A percentile compares a stretch with the other conserved stretches of the same genome.
Conservation (phyloP, 495 filamentous ascomycete genomes). For the Penicillium salamii region DNA sequence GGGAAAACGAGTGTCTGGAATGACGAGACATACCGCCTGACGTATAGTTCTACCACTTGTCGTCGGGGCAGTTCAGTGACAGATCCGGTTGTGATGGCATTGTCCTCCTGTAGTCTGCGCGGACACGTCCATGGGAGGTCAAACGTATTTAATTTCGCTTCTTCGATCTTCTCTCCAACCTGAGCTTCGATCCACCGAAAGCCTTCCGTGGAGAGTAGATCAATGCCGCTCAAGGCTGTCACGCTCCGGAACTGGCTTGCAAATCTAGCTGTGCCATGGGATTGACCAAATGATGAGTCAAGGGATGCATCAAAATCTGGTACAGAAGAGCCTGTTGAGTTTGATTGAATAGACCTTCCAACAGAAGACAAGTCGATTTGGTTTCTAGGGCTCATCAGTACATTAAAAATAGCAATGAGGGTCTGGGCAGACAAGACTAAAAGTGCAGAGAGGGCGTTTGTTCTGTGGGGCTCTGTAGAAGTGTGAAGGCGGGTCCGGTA, state of each 20-base stretch:
- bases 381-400: too few relatives aligned
- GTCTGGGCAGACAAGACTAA: too few relatives aligned
- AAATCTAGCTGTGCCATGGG: too few relatives aligned
- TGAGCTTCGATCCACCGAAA: slow-evolving; percentile 12
- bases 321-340: too few relatives aligned
- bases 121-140: too few relatives aligned
- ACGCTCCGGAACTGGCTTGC: not conserved
- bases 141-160: slow-evolving; percentile 7
- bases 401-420: too few relatives aligned
- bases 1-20: slow-evolving; percentile 15
- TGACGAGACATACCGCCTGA: slow-evolving; percentile 8
- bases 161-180: slow-evolving; percentile 7
- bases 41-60: slow-evolving; percentile 8
- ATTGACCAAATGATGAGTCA: too few relatives aligned
- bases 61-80: not conserved
- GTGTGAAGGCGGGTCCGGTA: slow-evolving; percentile 1
- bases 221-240: slow-evolving; percentile 2
- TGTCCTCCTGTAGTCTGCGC: too few relatives aligned
- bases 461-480: too few relatives aligned
- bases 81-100: not conserved
- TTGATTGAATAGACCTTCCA: too few relatives aligned
- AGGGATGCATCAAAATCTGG: too few relatives aligned
- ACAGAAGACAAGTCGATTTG: too few relatives aligned
- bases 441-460: not conserved
- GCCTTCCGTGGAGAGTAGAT: slow-evolving; percentile 4